Percentiles rank a stretch among this genome's conserved stretches.
phyloP scores from a whole-genome alignment of 495 filamentous ascomycete genomes.

The Hyaloscypha bicolor region DNA sequence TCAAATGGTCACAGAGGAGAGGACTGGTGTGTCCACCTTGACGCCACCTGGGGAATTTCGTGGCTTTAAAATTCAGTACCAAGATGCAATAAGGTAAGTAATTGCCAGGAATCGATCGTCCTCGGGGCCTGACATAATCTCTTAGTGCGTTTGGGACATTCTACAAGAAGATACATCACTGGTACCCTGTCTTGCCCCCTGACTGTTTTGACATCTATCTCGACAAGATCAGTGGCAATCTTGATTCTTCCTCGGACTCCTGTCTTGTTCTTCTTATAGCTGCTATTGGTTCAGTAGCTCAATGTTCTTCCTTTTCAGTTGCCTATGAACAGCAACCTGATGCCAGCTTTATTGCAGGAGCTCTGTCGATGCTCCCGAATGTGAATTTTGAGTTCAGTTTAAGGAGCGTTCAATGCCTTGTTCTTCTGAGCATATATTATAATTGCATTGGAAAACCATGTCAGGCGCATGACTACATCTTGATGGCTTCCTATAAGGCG shows the following conservation, averaged over 20 bases:
- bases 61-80: constrained; percentile 10
- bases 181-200: constrained; percentile 16
- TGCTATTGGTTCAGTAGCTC: constrained; percentile 21
- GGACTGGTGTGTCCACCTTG: constrained; percentile 13
- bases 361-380: constrained; percentile 17
- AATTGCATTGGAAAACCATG: constrained; percentile 21
- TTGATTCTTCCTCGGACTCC: background rate
- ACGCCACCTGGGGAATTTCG: background rate
- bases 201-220: constrained; percentile 10
- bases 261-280: constrained; percentile 20
- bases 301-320: constrained; percentile 7
- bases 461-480: constrained; percentile 22
- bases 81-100: constrained; percentile 19
- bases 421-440: constrained; percentile 25
- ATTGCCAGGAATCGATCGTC: background rate
- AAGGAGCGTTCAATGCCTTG: constrained; percentile 23
- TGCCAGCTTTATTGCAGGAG: constrained; percentile 5
- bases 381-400: constrained; percentile 19
- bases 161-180: constrained; percentile 19
- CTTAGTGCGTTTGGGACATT: constrained; percentile 15
- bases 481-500: constrained; percentile 23
- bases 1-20: constrained; percentile 19
- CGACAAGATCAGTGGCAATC: background rate
- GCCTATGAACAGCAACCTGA: constrained; percentile 20
- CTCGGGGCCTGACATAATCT: background rate